Evolutionary conservation across 306 rosid genomes (phyloP), one percentile per base, ranked within the genome.

Genomic region (Abrus pulchellus): DNA sequence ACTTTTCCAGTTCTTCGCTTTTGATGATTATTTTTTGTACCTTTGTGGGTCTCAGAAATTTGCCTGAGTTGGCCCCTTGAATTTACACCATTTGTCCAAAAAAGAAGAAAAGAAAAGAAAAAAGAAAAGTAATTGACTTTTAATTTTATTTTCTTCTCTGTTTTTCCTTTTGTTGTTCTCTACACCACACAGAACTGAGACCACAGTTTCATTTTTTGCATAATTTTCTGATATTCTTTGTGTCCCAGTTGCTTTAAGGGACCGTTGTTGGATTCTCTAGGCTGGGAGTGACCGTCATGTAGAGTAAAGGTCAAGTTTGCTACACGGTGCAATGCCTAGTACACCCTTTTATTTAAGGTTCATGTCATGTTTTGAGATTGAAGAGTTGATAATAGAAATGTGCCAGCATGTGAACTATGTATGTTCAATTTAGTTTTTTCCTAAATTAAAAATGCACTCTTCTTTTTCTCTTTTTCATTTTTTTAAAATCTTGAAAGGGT

Each of bases 181-280:
- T 77, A 50, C 74, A 68, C 72, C 2, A 69, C 79, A 28, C 89
- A 76, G 86, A 8, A 71, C 76, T 60, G 85, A 75, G 60, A 56
- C 56, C 9, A 63, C 28, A 4, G 61, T 36, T 29, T 76, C 53
- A 44, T 12, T 68, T 50, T 1, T 11, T n/a, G 5, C 38, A 11
- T 76, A 63, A 57, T 53, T 27, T 70, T 63, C 61, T 48, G 80
- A 75, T 79, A 85, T 88, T 83, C 81, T 74, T 61, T 78, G 72
- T 83, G 77, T 79, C 80, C 76, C 72, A 59, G 41, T 76, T 81
- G 86, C 85, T 81, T 83, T 77, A 63, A 54, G 82, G 84, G 83
- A 82, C 85, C 86, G 84, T 65, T 45, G 88, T 88, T 82, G 83
- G 89, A 83, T 87, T 87, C 81, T 82, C 87, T 62, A 89, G 88